Conservation (phyloP, 331 rosid species). For the Arachis monticola region DNA sequence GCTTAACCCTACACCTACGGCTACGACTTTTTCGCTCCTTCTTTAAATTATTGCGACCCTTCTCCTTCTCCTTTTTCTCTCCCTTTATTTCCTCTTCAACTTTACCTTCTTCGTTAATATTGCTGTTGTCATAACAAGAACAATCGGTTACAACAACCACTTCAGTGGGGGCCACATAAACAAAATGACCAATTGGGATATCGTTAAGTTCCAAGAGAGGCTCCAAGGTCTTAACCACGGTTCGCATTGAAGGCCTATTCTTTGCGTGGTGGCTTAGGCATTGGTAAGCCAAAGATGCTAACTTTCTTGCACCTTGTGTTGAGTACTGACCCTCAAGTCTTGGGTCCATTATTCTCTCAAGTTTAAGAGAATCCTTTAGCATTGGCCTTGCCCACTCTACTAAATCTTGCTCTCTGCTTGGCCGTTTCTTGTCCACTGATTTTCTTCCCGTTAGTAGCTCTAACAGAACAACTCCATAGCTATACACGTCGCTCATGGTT, state of each 20-base stretch:
- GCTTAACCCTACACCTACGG: slow-evolving; percentile 45
- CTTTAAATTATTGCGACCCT: slow-evolving; percentile 1
- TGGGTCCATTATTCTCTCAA: slow-evolving; percentile 77
- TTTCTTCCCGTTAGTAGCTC: slow-evolving; percentile 80
- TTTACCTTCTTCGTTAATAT: neutral
- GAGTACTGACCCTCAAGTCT: slow-evolving; percentile 82
- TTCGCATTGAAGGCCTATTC: slow-evolving; percentile 69
- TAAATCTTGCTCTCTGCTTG: slow-evolving; percentile 68
- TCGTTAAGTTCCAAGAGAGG: slow-evolving; percentile 60
- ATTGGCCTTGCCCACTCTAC: slow-evolving; percentile 92
- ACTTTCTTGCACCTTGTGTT: slow-evolving; percentile 59
- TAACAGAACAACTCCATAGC: slow-evolving; percentile 87
- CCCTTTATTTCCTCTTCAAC: slow-evolving; percentile 18
- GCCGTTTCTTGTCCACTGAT: slow-evolving; percentile 71
- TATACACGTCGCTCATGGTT: slow-evolving; percentile 81
- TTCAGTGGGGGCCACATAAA: slow-evolving; percentile 64
- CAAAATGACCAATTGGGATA: slow-evolving; percentile 70
- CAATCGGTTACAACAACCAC: neutral
- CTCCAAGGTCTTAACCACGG: slow-evolving; percentile 70
- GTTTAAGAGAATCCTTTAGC: slow-evolving; percentile 64
- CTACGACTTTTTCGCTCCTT: slow-evolving; percentile 45
- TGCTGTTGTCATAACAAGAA: too few relatives aligned
- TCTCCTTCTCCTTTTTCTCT: slow-evolving; percentile 35
- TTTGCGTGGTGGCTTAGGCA: slow-evolving; percentile 68
- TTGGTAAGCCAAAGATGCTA: slow-evolving; percentile 65